Conservation (phyloP, 257 asterid species). For the Coffea canephora region DNA sequence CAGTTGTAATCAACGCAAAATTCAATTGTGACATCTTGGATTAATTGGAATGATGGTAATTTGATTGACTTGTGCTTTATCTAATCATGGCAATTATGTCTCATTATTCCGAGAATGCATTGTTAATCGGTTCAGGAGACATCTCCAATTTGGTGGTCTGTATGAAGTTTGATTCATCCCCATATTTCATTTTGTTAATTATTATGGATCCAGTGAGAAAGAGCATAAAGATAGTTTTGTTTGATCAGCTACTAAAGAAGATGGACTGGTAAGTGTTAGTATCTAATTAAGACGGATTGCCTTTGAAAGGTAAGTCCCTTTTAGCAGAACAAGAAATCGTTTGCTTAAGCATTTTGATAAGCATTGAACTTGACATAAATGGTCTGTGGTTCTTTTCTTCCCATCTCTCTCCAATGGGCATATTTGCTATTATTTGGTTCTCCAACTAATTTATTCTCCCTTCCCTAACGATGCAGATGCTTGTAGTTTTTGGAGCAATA, state of each 20-base stretch:
- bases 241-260: neutral
- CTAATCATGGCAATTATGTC: neutral
- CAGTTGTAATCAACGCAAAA: neutral
- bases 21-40: slow-evolving; percentile 1
- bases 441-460: too few species aligned
- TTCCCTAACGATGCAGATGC: neutral
- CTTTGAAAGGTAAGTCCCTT: neutral
- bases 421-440: neutral
- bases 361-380: neutral
- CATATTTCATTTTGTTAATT: neutral
- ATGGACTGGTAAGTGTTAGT: neutral
- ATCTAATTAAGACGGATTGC: neutral
- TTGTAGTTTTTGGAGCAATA: neutral
- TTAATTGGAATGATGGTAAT: slow-evolving; percentile 1
- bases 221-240: neutral
- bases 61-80: neutral
- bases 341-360: neutral
- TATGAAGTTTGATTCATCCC: neutral
- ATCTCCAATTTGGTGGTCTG: slow-evolving; percentile 17
- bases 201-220: neutral
- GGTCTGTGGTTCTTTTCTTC: neutral
- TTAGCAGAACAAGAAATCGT: neutral
- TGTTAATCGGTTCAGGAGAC: neutral
- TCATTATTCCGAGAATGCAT: neutral
- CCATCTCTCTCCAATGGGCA: neutral